These are phyloP conservation scores for Platanus orientalis DNA, from an alignment of 164 flowering plant species.

Conservation along the genomic window DNA sequence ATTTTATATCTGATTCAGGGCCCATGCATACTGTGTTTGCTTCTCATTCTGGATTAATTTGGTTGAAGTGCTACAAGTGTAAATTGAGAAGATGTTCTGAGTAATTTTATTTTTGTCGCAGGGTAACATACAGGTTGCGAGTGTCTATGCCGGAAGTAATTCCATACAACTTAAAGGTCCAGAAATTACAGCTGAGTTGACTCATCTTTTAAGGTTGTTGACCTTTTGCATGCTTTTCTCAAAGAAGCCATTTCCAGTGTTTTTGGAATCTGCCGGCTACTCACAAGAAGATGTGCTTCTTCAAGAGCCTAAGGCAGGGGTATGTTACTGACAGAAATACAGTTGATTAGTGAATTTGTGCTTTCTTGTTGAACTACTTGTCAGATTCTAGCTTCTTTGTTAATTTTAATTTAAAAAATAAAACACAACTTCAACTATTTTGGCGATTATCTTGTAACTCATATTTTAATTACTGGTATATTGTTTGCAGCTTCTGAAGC, in stretches of 20 bases:
- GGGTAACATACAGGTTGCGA: slow-evolving; percentile 82
- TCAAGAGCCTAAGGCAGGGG: slow-evolving; percentile 96
- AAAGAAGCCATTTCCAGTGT: slow-evolving; percentile 90
- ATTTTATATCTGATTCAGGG: too few species aligned
- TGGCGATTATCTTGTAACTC: neutral
- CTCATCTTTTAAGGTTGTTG: slow-evolving; percentile 51
- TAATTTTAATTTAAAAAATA: neutral
- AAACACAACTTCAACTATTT: neutral
- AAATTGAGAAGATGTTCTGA: too few species aligned
- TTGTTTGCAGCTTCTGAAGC: slow-evolving; percentile 82
- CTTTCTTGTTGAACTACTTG: neutral
- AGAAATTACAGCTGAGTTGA: slow-evolving; percentile 56
- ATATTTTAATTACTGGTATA: slow-evolving; percentile 1
- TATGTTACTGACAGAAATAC: slow-evolving; percentile 26
- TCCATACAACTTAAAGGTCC: slow-evolving; percentile 64
- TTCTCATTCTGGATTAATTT: too few species aligned
- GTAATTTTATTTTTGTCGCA: slow-evolving; percentile 25
- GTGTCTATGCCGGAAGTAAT: slow-evolving; percentile 75
- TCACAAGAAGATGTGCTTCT: slow-evolving; percentile 75
- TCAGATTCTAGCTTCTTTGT: neutral
- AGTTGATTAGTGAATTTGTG: neutral
- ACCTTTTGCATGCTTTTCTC: slow-evolving; percentile 85
- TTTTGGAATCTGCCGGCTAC: slow-evolving; percentile 77
- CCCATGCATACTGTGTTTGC: too few species aligned
- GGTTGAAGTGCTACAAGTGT: too few species aligned